Evolutionary conservation across 1,284 basidiomycete species (phyloP).

Genomic region (Kwoniella shivajii): DNA sequence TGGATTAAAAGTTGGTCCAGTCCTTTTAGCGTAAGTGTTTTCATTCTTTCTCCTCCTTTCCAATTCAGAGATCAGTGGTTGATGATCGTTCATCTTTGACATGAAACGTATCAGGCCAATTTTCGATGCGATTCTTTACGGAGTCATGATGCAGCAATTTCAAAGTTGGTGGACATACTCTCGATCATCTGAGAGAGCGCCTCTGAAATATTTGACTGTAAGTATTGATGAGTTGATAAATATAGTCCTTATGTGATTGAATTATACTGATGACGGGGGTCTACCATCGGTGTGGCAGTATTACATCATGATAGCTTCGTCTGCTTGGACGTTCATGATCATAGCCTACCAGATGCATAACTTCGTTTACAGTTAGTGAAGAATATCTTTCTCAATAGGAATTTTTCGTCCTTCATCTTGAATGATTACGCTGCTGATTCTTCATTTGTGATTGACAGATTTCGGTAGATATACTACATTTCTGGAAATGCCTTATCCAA

Average conservation of each 20-base stretch:
- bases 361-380: conserved; percentile 3
- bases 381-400: too few species aligned
- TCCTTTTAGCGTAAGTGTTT: conserved; percentile 3
- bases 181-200: not conserved
- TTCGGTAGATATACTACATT: conserved; percentile 2
- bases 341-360: not conserved
- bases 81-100: too few species aligned
- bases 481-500: conserved; percentile 1
- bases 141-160: conserved; percentile 9
- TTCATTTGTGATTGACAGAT: not conserved
- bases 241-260: not conserved
- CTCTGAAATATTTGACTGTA: conserved; percentile 1
- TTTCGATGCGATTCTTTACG: conserved; percentile 4
- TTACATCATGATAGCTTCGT: not conserved
- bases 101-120: not conserved
- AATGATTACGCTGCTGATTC: not conserved
- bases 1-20: conserved; percentile 1
- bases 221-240: not conserved
- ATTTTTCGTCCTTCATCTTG: not conserved
- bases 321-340: not conserved
- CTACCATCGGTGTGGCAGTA: not conserved
- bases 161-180: conserved; percentile 7
- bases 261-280: not conserved
- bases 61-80: too few species aligned
- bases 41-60: too few species aligned